Base-by-base conservation (phyloP, 2,329 filamentous ascomycete species). In the Talaromyces albobiverticillius region DNA sequence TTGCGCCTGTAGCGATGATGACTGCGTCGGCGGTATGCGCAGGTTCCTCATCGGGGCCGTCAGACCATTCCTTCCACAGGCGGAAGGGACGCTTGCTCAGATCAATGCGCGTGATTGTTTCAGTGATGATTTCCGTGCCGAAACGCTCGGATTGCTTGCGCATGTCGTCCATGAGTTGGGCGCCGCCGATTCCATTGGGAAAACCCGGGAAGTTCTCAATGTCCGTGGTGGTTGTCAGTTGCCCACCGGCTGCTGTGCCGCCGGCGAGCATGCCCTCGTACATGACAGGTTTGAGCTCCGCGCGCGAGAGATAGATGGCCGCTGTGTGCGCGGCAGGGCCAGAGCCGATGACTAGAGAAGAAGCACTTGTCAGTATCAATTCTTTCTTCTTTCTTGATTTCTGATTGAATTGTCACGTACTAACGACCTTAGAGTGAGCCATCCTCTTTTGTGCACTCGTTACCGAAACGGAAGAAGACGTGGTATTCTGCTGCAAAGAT, bases 261-360 rank as follows among this genome's bases (percentile, higher is more conserved):
- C 96, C 94, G 65, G 94, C 94, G 72, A 99, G 86, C 82, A 99
- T 96, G 64, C 94, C 94, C 78, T 99, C 94, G 72, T 97, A 99
- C 63, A 99, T 82, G 59, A 96, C 89, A 59, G 94, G 94, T 76
- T 95, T 89, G 70, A 99, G 78, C 72, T 99, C 93, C 58, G 94
- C 94, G 70, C 94, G 88, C 46, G 92, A 88, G 66, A 96, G 87
- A 77, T 99, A 99, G 71, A 99, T 86, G 72, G 94, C 94, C 59
- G 94, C 94, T 45, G 94, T 99, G 79, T 99, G 94, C 75, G 92
- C 94, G 64, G 92, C 94, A 60, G 94, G 94, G 79, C 94, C 94
- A 59, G 94, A 99, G 79, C 94, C 92, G 76, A 90, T 88, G 69
- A 91, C 82, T 85, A 40, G 9, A 29, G 10, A 10, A 29, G n/a